Percentiles rank a stretch among this genome's conserved stretches.
Conservation (phyloP, 306 rosid species). For the Malus domestica region ASM211411v1 NC_041803.1:15649501-15650000, state of each 20-base stretch:
- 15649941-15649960: conserved; percentile 57
- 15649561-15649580: conserved; percentile 56
- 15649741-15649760: not conserved
- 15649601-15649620: conserved; percentile 62
- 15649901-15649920: conserved; percentile 6
- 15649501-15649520: not conserved
- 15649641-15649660: conserved; percentile 26
- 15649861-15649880: not conserved
- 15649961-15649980: conserved; percentile 30
- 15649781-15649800: not conserved
- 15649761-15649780: not conserved
- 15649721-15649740: conserved; percentile 8
- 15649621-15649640: conserved; percentile 61
- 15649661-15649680: conserved; percentile 29
- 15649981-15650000: conserved; percentile 11
- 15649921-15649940: conserved; percentile 62
- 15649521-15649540: not conserved
- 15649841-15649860: too few relatives aligned
- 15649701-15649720: conserved; percentile 33
- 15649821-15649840: not conserved
- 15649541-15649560: conserved; percentile 21
- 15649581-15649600: conserved; percentile 68
- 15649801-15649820: not conserved
- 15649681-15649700: conserved; percentile 26
- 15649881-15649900: not conserved